Conservation (phyloP, 352 stramenopile genomes). For the Achlya hypogyna region DNA sequence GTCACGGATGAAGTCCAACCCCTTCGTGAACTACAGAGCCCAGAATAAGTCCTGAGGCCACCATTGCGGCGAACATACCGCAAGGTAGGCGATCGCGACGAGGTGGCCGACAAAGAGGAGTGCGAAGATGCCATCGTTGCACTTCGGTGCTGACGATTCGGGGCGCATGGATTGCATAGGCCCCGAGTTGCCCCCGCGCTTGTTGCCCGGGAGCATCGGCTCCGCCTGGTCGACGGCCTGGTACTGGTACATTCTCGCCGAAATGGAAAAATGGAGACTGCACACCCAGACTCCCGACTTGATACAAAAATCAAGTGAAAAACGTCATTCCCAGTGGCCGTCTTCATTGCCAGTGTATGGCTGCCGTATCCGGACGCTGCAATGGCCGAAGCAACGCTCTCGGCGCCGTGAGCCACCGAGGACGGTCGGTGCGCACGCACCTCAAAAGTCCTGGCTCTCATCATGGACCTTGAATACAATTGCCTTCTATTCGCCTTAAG, state of each 20-base stretch:
- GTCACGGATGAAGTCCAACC: conserved; percentile 25
- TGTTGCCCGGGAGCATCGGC: conserved; percentile 51
- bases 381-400: no score
- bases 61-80: conserved; percentile 28
- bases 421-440: no score
- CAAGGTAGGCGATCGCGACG: conserved; percentile 45
- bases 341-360: no score
- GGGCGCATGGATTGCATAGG: conserved; percentile 60
- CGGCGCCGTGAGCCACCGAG: no score
- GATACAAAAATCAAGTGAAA: neutral
- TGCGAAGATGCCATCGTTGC: conserved; percentile 69
- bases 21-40: conserved; percentile 29
- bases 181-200: conserved; percentile 18
- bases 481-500: no score
- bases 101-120: conserved; percentile 60
- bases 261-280: neutral
- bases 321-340: neutral
- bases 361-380: neutral
- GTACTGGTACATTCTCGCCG: conserved; percentile 32
- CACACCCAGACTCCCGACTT: neutral
- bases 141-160: conserved; percentile 42
- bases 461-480: no score
- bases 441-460: no score
- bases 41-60: neutral
- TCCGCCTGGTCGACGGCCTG: conserved; percentile 55